Evolutionary conservation across 1,139 yeast species (phyloP), one percentile per base, ranked within the genome.

Genomic region (Debaryomyces subglobosus): DNA sequence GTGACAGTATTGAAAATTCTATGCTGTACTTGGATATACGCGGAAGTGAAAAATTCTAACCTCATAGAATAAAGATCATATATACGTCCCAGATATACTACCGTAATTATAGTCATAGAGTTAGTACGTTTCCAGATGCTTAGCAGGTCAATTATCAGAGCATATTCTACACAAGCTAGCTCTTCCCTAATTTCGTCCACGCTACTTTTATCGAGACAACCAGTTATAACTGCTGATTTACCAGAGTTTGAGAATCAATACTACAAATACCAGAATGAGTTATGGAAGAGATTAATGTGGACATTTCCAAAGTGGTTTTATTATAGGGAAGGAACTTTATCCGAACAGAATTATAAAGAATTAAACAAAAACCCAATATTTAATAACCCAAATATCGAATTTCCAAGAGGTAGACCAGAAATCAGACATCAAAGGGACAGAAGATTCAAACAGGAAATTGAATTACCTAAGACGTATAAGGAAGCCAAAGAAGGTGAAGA

Each of bases 291-390:
- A 63, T 77, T 94, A 57, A 91, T 92, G 96, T 91, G 97, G 96
- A 91, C 98, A 0, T 94, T 94, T 68, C 98, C 99, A 5, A 85
- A 86, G 58, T 91, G 92, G 82, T 92, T 84, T 66, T 95, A 91
- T 73, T 94, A 86, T 73, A 89, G 88, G 65, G 86, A 82, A 59
- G 98, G 98, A 53, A 87, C 98, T 1, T 74, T 94, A 54, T 83
- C 96, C 8, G 97, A 91, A 64, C 89, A 91, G 65, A 83, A 83
- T 60, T 94, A 84, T 69, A 72, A 84, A 48, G 83, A 85, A 58
- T 85, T 87, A 43, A 96, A 92, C 64, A 78, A 77, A 52, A 85
- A 86, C 47, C 96, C 97, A 8, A 81, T 85, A 3, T 79, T 84
- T 46, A 80, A 82, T 57, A 85, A 84, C 55, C 87, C 90, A 24